Conservation (phyloP, 148 eudicot genomes). For the Heliamphora exappendiculata region DNA sequence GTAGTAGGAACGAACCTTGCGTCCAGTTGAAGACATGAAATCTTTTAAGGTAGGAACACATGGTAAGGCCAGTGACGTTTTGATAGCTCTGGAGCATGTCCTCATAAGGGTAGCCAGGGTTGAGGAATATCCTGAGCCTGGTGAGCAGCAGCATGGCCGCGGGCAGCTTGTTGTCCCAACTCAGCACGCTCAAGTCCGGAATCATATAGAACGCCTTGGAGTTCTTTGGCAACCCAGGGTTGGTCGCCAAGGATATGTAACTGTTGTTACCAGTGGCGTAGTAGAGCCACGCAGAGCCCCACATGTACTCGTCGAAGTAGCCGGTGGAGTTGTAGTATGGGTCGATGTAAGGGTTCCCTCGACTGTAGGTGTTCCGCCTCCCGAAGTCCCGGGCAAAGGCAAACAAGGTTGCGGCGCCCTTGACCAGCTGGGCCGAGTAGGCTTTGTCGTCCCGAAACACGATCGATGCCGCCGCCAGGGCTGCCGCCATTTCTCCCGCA, state of each 20-base stretch:
- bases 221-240: conserved; percentile 36
- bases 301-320: conserved; percentile 68
- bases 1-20: conserved; percentile 51
- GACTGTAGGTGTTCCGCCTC: conserved; percentile 26
- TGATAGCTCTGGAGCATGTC: conserved; percentile 50
- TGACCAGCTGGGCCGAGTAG: conserved; percentile 41
- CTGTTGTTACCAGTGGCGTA: conserved; percentile 66
- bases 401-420: conserved; percentile 53
- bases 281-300: conserved; percentile 73
- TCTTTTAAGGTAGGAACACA: conserved; percentile 60
- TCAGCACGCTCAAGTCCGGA: conserved; percentile 49
- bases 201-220: conserved; percentile 35
- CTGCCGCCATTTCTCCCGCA: conserved; percentile 75
- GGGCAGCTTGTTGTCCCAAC: conserved; percentile 81
- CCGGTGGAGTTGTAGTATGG: conserved; percentile 61
- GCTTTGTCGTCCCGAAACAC: conserved; percentile 45
- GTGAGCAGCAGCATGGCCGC: conserved; percentile 66
- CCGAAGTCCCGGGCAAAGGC: conserved; percentile 40
- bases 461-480: conserved; percentile 71
- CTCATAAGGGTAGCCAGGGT: conserved; percentile 77
- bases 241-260: conserved; percentile 50
- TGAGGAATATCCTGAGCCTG: conserved; percentile 57
- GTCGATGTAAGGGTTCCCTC: conserved; percentile 37
- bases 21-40: conserved; percentile 58
- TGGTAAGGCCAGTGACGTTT: conserved; percentile 48